Percentiles rank a stretch among this genome's conserved stretches.
Conservation (phyloP, 352 stramenopile genomes). For the Saprolegnia diclina region DNA sequence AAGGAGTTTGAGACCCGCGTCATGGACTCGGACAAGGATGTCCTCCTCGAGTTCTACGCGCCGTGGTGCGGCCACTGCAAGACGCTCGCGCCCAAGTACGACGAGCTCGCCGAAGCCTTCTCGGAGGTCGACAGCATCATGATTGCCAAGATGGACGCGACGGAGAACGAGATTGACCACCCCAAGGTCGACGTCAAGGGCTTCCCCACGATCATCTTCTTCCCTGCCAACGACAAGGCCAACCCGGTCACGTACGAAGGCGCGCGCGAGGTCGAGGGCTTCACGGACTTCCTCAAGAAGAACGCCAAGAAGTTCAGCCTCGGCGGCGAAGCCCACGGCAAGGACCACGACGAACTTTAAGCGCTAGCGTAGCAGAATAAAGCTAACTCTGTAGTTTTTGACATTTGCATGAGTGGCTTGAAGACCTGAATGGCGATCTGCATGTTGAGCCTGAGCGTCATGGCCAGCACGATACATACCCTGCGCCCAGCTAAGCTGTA, state of each 20-base stretch:
- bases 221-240: slow-evolving; percentile 86
- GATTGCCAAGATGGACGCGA: slow-evolving; percentile 95
- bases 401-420: background rate
- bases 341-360: slow-evolving; percentile 64
- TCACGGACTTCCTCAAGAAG: slow-evolving; percentile 85
- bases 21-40: slow-evolving; percentile 82
- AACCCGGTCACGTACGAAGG: slow-evolving; percentile 84
- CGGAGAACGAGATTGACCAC: slow-evolving; percentile 93
- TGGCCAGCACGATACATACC: no score
- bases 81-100: slow-evolving; percentile 85
- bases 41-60: slow-evolving; percentile 77
- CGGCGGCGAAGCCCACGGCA: slow-evolving; percentile 51
- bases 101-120: slow-evolving; percentile 86
- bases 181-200: slow-evolving; percentile 83
- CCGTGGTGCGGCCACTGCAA: slow-evolving; percentile 80
- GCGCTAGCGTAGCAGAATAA: slow-evolving; percentile 2
- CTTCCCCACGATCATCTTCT: slow-evolving; percentile 95
- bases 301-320: slow-evolving; percentile 80
- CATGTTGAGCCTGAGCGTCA: no score
- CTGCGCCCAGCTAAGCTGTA: no score
- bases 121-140: slow-evolving; percentile 86
- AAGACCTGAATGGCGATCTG: background rate
- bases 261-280: slow-evolving; percentile 70
- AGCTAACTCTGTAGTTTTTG: background rate
- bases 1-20: slow-evolving; percentile 90